phyloP scores from a whole-genome alignment of 148 eudicot species.

The Rhododendron henanense region DNA sequence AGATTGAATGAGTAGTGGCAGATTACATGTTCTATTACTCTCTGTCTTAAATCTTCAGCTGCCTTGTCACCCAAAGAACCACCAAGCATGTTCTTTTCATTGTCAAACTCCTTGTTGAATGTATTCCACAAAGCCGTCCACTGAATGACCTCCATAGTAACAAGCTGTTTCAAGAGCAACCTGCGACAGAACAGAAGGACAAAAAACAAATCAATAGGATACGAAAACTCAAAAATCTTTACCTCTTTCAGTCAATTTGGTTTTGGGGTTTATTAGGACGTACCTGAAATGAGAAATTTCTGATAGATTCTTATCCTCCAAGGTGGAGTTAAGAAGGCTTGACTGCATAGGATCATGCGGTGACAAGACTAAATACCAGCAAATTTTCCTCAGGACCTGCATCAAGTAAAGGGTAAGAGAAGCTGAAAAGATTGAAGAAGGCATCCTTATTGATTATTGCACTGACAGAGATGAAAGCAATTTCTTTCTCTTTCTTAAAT shows the following conservation, averaged over 20 bases:
- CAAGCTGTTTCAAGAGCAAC: conserved; percentile 73
- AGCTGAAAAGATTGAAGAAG: conserved; percentile 4
- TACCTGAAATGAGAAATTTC: conserved; percentile 84
- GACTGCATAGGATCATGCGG: conserved; percentile 98
- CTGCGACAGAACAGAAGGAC: conserved; percentile 23
- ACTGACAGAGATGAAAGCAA: neutral
- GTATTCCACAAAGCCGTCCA: conserved; percentile 90
- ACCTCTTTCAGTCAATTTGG: neutral
- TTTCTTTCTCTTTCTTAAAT: neutral
- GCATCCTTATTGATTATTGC: neutral
- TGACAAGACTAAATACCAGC: conserved; percentile 86
- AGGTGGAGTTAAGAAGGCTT: conserved; percentile 82
- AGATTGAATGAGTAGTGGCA: neutral
- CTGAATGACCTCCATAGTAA: conserved; percentile 89
- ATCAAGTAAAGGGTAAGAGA: neutral
- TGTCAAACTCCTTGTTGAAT: conserved; percentile 74
- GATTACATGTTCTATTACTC: conserved; percentile 94
- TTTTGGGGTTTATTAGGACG: conserved; percentile 6
- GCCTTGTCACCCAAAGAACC: conserved; percentile 91
- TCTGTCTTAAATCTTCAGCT: conserved; percentile 82
- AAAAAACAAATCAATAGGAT: neutral
- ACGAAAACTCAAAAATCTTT: neutral
- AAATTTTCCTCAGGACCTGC: conserved; percentile 83
- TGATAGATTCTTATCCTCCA: conserved; percentile 90
- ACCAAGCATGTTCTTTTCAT: conserved; percentile 78